These are phyloP conservation scores for Dunaliella primolecta DNA, from an alignment of 139 green algal species.

Conservation along the genomic window DNA sequence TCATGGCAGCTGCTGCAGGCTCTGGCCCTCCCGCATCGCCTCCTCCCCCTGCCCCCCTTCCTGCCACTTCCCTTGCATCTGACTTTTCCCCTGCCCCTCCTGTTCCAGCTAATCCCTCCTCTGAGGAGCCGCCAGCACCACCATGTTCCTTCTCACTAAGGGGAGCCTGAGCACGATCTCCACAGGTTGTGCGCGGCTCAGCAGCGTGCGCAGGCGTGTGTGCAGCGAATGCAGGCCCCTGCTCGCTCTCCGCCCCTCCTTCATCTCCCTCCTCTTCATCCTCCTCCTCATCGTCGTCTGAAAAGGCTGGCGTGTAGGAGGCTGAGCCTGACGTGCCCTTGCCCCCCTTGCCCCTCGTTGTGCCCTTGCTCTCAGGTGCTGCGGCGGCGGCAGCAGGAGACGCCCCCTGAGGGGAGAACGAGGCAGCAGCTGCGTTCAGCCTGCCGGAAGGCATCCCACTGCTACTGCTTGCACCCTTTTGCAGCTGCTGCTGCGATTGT, in stretches of 20 bases:
- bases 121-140: background rate
- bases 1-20: background rate
- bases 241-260: background rate
- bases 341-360: background rate
- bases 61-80: constrained; percentile 11
- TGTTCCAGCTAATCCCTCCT: constrained; percentile 1
- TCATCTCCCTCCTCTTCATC: background rate
- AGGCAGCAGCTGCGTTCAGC: background rate
- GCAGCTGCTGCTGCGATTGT: background rate
- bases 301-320: background rate
- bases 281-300: background rate
- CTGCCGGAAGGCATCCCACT: background rate
- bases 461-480: background rate
- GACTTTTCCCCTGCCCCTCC: constrained; percentile 9
- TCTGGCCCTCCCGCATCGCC: background rate
- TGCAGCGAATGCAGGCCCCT: background rate
- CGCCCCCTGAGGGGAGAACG: background rate
- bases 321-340: background rate
- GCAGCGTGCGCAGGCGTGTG: background rate
- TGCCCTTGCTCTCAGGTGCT: background rate
- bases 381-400: background rate
- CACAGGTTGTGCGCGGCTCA: background rate
- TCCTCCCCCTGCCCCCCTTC: background rate
- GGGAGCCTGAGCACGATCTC: background rate
- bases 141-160: background rate